These are phyloP conservation scores for Strigomonas culicis DNA, from an alignment of 208 protist species.

Conservation along the genomic window DNA sequence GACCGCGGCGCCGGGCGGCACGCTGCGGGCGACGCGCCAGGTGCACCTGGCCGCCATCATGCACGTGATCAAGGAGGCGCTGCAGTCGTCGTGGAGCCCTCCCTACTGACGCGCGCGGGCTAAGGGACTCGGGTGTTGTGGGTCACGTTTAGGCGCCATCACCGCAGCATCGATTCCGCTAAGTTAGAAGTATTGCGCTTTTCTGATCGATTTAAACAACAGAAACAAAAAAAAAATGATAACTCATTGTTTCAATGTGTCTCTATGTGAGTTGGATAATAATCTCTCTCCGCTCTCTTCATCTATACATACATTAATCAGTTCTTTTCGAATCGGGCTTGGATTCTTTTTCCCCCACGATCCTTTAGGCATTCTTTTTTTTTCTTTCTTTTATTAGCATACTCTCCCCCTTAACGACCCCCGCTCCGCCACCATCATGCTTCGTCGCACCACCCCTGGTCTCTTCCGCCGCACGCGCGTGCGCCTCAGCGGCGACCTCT, in stretches of 20 bases:
- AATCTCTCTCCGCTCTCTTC: conserved; percentile 4
- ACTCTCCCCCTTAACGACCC: not conserved
- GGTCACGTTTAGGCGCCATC: no score
- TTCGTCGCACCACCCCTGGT: conserved; percentile 64
- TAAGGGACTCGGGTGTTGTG: no score
- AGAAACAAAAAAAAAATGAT: no score
- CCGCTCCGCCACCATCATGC: conserved; percentile 32
- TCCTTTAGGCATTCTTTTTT: not conserved
- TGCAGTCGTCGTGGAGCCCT: conserved; percentile 9
- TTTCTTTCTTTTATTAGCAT: conserved; percentile 1
- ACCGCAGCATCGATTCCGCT: no score
- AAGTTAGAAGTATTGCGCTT: no score
- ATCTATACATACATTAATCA: not conserved
- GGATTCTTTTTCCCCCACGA: not conserved
- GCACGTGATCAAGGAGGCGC: conserved; percentile 21
- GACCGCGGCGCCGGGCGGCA: conserved; percentile 6
- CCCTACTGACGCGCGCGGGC: not conserved
- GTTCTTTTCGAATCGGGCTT: not conserved
- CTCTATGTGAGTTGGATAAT: no score
- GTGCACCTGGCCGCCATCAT: conserved; percentile 12
- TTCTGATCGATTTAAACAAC: no score
- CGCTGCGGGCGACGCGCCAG: conserved; percentile 20
- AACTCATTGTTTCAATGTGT: no score
- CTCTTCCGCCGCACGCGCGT: conserved; percentile 72
- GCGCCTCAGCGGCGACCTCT: conserved; percentile 74